Evolutionary conservation across 352 stramenopile species (phyloP), one percentile per base, ranked within the genome.

Genomic region (Globisporangium echinulatum): DNA sequence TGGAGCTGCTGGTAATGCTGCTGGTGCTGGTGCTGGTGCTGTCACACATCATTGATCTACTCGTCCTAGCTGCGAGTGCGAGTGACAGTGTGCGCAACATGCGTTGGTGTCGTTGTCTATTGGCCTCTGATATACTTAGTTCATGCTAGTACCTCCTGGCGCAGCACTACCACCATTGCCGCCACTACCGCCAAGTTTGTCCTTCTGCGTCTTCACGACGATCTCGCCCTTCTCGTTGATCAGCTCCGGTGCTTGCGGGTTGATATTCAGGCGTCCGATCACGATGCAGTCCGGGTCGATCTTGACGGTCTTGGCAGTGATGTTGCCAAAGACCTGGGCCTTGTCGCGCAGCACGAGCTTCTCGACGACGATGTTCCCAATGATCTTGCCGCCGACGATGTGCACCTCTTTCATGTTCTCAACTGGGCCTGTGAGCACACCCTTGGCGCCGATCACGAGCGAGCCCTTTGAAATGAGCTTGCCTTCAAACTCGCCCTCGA

Each of bases 401-500:
- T 96, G 84, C 55, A 96, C 82, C 62, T 92, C 79, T 69, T 90
- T 91, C 84, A 96, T 94, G 62, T 84, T 88, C 37, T 91, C 79
- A 9, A 97, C 74, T 38, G 93, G 82, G 3, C 88, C 88, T 3
- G 75, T 81, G 7, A 97, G 68, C 40, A 87, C 72, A 42, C 88
- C 89, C 11, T 85, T 90, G 33, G 84, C 77, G 0, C 89, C 89
- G 17, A 97, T 70, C 10, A 97, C 81, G 2, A 97, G 79, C 37
- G 89, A 93, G 36, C 89, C 89, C 54, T 93, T 92, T 8, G 89
- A 97, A 50, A 92, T 70, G 14, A 97, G 74, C 51, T 89, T 85
- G 59, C 89, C 89, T 57, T 96, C 85, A 59, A 97, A 97, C 56
- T 92, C 84, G 38, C 89, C 89, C 66, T 96, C 89, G 47, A 97